Evolutionary conservation across 257 asterid species (phyloP).

Genomic region (Henckelia pumila): DNA sequence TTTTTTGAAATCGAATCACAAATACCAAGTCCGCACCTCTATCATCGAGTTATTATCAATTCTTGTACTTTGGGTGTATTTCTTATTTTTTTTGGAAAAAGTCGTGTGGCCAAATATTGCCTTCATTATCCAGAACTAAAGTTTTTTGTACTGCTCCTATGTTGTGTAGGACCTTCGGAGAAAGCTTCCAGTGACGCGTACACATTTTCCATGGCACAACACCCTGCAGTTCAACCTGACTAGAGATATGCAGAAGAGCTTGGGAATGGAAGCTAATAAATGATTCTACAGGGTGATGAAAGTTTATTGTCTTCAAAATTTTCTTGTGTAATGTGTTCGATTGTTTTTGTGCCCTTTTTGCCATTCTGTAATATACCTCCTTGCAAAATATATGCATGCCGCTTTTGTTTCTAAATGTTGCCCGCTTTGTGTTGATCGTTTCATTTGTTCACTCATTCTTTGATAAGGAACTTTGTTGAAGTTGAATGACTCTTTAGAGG

Average conservation of each 20-base stretch:
- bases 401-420: too few relatives aligned
- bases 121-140: slow-evolving; percentile 5
- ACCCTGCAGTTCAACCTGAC: slow-evolving; percentile 84
- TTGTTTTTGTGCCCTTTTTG: neutral
- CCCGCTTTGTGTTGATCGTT: too few relatives aligned
- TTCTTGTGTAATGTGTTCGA: neutral
- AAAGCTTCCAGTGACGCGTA: slow-evolving; percentile 96
- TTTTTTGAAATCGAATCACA: neutral
- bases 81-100: neutral
- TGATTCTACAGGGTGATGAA: slow-evolving; percentile 25
- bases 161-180: slow-evolving; percentile 80
- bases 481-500: too few relatives aligned
- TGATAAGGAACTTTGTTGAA: too few relatives aligned
- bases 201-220: slow-evolving; percentile 94
- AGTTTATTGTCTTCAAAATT: neutral
- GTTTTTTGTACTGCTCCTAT: neutral
- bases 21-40: neutral
- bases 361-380: slow-evolving; percentile 12
- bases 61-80: neutral
- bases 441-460: too few relatives aligned
- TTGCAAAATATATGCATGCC: too few relatives aligned
- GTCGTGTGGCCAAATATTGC: neutral
- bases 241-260: slow-evolving; percentile 75
- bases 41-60: neutral
- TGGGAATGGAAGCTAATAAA: slow-evolving; percentile 62